These are phyloP conservation scores for Fragilaria crotonensis DNA, from an alignment of 108 stramenopile genomes.

Conservation along the genomic window DNA sequence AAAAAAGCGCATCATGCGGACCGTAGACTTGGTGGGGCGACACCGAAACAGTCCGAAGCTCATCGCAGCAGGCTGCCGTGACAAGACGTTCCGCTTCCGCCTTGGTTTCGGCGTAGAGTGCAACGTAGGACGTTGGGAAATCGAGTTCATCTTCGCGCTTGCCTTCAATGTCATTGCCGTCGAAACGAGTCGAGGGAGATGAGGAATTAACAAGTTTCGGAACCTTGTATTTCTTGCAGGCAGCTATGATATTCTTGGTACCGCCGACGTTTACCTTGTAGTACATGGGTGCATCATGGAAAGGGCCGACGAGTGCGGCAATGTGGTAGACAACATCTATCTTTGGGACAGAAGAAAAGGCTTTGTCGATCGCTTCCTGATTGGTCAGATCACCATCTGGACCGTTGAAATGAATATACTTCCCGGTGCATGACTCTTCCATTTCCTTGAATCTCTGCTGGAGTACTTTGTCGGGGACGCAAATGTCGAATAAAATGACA, in stretches of 20 bases:
- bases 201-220: conserved; percentile 87
- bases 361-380: conserved; percentile 64
- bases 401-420: conserved; percentile 23
- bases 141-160: conserved; percentile 68
- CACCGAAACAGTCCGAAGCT: conserved; percentile 81
- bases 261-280: conserved; percentile 85
- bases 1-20: conserved; percentile 84
- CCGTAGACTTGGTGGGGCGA: conserved; percentile 98
- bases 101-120: conserved; percentile 95
- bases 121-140: conserved; percentile 56
- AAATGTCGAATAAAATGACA: conserved; percentile 93
- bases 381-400: conserved; percentile 78
- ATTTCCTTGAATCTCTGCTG: conserved; percentile 43
- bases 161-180: conserved; percentile 84
- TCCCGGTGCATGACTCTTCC: conserved; percentile 24
- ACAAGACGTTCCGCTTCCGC: conserved; percentile 86
- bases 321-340: conserved; percentile 92
- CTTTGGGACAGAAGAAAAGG: conserved; percentile 47
- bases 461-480: conserved; percentile 48
- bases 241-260: conserved; percentile 74
- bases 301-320: conserved; percentile 96
- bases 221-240: conserved; percentile 73
- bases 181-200: conserved; percentile 94
- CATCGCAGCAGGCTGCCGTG: conserved; percentile 37
- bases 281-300: conserved; percentile 72